A percentile compares a stretch with the other conserved stretches of the same genome.
Evolutionary conservation across 257 asterid species (phyloP).

Genomic region (Scutellaria barbata): DNA sequence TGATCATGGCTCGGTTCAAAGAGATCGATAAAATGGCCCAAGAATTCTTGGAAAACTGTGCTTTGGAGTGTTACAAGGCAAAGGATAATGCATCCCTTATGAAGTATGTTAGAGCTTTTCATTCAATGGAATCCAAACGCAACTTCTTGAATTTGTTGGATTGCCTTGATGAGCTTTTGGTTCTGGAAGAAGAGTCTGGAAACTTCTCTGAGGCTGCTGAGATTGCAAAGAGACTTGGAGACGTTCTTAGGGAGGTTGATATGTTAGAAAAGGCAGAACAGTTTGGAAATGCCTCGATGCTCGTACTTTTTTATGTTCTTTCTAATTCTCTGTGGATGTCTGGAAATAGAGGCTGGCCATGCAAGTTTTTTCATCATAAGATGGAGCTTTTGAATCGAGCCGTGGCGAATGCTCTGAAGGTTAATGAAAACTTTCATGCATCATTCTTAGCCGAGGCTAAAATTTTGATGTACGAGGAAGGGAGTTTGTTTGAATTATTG

Average conservation of each 20-base stretch:
- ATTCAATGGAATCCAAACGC: conserved; percentile 44
- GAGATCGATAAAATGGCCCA: conserved; percentile 47
- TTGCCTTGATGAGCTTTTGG: conserved; percentile 52
- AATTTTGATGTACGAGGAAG: conserved; percentile 41
- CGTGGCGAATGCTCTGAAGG: conserved; percentile 39
- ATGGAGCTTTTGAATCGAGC: conserved; percentile 44
- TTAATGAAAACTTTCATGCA: conserved; percentile 37
- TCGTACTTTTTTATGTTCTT: conserved; percentile 38
- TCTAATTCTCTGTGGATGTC: conserved; percentile 50
- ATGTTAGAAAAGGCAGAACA: conserved; percentile 40
- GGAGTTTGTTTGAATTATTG: conserved; percentile 42
- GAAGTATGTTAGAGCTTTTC: conserved; percentile 56
- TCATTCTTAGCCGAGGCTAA: conserved; percentile 36
- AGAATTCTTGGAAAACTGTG: conserved; percentile 53
- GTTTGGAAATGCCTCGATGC: conserved; percentile 40
- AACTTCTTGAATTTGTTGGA: conserved; percentile 47
- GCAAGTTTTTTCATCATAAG: conserved; percentile 47
- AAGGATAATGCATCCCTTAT: conserved; percentile 46
- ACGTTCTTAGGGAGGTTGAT: conserved; percentile 48
- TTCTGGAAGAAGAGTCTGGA: conserved; percentile 58
- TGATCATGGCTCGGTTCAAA: conserved; percentile 1
- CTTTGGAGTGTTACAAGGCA: conserved; percentile 27
- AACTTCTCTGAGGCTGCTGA: conserved; percentile 62
- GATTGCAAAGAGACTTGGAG: conserved; percentile 47
- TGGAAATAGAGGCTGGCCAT: conserved; percentile 58